Evolutionary conservation across 176 grass and related monocot genomes (phyloP).

Genomic region (Metroxylon sagu): DNA sequence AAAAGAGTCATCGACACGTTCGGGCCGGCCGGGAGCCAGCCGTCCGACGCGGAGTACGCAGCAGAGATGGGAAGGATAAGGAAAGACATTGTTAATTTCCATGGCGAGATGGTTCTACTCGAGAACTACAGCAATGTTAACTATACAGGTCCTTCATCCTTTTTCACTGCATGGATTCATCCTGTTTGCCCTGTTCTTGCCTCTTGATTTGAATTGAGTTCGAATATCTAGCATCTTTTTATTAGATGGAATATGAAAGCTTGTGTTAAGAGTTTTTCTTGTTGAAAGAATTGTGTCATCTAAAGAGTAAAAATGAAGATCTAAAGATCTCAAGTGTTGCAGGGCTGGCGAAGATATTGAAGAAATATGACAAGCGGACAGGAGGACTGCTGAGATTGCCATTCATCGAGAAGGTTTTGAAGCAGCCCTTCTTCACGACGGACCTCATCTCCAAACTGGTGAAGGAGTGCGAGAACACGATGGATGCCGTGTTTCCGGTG

Average conservation of each 20-base stretch:
- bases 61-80: constrained; percentile 28
- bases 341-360: constrained; percentile 77
- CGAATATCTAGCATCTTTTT: no score
- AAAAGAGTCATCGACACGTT: constrained; percentile 13
- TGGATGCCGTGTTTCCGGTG: constrained; percentile 38
- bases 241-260: no score
- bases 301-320: background rate
- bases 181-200: no score
- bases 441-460: constrained; percentile 63
- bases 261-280: no score
- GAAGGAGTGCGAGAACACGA: constrained; percentile 54
- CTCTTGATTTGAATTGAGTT: no score
- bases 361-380: constrained; percentile 83
- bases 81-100: constrained; percentile 64
- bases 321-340: background rate
- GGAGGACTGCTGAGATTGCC: constrained; percentile 46
- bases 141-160: constrained; percentile 47
- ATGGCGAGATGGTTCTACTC: constrained; percentile 74
- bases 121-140: constrained; percentile 75
- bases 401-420: constrained; percentile 58
- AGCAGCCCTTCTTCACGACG: constrained; percentile 82
- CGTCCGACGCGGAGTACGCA: constrained; percentile 3
- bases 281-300: background rate
- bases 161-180: background rate
- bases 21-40: background rate